These are phyloP conservation scores for Grigorovia yakushimaensis DNA, from an alignment of 805 yeast species.

Conservation along the genomic window DNA sequence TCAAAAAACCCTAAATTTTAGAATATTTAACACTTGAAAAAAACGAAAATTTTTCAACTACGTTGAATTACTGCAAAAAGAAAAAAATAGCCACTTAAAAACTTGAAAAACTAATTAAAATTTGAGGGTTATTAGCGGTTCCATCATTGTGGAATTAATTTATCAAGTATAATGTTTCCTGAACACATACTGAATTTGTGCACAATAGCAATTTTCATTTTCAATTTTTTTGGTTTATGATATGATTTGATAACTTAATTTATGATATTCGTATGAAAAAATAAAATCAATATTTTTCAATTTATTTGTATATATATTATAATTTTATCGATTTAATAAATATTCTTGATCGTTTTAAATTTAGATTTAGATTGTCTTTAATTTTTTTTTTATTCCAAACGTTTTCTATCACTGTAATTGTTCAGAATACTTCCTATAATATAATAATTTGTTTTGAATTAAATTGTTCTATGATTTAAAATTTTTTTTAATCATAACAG, in stretches of 20 bases:
- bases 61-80: not conserved
- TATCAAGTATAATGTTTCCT: not conserved
- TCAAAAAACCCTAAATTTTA: not conserved
- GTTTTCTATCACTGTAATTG: no score
- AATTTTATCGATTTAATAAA: no score
- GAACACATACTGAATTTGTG: not conserved
- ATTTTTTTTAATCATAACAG: not conserved
- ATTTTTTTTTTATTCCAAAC: no score
- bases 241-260: not conserved
- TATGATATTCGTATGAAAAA: not conserved
- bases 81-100: not conserved
- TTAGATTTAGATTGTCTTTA: no score
- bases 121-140: not conserved
- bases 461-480: not conserved
- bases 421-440: not conserved
- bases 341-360: no score
- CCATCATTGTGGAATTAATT: not conserved
- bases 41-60: not conserved
- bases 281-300: no score
- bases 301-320: no score
- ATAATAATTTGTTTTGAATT: not conserved
- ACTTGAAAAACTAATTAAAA: no score
- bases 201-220: not conserved
- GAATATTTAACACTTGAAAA: not conserved
- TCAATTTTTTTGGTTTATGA: not conserved